phyloP scores from a whole-genome alignment of 306 rosid genomes.

The Prosopis cineraria region DNA sequence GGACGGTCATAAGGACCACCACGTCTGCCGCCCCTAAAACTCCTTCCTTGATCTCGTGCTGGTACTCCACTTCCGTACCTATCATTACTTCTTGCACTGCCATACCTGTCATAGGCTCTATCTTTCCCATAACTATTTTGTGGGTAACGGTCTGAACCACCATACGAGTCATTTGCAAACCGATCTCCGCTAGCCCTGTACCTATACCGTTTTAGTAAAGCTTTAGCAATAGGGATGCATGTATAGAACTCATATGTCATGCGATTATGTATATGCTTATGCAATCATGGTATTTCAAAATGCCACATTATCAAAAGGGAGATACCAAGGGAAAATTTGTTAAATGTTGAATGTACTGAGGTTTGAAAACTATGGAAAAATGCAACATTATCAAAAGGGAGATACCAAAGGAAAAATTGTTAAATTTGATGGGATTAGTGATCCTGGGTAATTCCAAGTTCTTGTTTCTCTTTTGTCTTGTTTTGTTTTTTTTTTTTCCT shows the following conservation, averaged over 20 bases:
- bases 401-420: no score
- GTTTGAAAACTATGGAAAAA: constrained; percentile 8
- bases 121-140: constrained; percentile 88
- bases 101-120: constrained; percentile 68
- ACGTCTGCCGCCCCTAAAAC: constrained; percentile 59
- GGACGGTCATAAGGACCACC: constrained; percentile 90
- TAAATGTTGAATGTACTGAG: background rate
- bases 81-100: constrained; percentile 59
- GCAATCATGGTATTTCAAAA: background rate
- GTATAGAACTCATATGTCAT: background rate
- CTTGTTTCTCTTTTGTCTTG: no score
- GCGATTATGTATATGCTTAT: background rate
- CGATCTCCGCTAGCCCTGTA: constrained; percentile 72
- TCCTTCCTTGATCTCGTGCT: constrained; percentile 73
- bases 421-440: no score
- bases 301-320: background rate
- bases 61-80: constrained; percentile 70
- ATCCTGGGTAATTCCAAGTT: no score
- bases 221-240: background rate
- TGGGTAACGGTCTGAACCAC: constrained; percentile 69
- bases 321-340: background rate
- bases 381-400: no score
- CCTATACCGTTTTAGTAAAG: constrained; percentile 46
- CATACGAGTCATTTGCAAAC: constrained; percentile 69
- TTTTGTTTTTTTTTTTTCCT: no score